Conservation (phyloP, 2,329 filamentous ascomycete species). For the Arthroderma uncinatum region DNA sequence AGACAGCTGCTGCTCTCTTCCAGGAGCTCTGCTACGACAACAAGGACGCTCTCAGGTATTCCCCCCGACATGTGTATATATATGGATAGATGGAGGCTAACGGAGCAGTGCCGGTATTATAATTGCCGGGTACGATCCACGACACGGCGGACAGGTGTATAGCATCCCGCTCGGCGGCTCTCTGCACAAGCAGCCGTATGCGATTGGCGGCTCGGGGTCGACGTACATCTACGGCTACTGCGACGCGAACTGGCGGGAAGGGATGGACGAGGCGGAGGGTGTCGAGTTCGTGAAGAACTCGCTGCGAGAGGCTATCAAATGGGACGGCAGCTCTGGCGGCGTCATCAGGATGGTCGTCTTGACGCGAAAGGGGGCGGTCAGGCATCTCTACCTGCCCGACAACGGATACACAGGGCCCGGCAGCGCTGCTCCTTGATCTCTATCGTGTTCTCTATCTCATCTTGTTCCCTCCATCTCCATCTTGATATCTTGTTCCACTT, state of each 20-base stretch:
- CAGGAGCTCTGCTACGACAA: conserved; percentile 97
- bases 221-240: conserved; percentile 99
- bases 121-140: conserved; percentile 93
- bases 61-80: not conserved
- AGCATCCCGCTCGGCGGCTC: conserved; percentile 93
- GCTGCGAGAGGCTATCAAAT: conserved; percentile 91
- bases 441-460: not conserved
- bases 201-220: conserved; percentile 91
- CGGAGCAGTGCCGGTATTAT: conserved; percentile 74
- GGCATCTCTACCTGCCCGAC: conserved; percentile 93
- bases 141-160: conserved; percentile 94
- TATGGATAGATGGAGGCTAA: not conserved
- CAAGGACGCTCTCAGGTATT: conserved; percentile 80
- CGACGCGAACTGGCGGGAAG: conserved; percentile 88
- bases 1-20: conserved; percentile 90
- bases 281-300: conserved; percentile 87
- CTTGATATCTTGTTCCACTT: too few species aligned
- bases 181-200: conserved; percentile 91
- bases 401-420: conserved; percentile 57
- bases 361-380: conserved; percentile 76
- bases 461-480: too few species aligned
- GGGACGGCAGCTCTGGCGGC: conserved; percentile 96
- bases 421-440: not conserved
- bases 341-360: conserved; percentile 97
- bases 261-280: conserved; percentile 85